Base-by-base conservation (phyloP, 345 rosid species). In the Eucalyptus regnans region DNA sequence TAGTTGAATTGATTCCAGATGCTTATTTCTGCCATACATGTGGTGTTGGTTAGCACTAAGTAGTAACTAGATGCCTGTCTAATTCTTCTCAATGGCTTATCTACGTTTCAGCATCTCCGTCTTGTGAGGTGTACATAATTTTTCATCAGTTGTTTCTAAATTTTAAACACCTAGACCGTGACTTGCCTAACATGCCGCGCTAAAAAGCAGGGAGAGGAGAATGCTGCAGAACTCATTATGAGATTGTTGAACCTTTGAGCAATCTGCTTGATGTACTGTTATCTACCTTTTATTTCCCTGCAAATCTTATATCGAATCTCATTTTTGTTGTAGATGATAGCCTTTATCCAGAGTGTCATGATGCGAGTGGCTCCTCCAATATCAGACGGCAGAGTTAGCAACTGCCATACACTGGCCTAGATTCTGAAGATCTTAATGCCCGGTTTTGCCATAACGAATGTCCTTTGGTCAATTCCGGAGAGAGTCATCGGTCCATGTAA, bases 291-390 rank as follows among this genome's bases (percentile, higher is more conserved):
- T 56, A 56, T 31, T 25, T 11, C 49, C 43, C 87, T 29, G 50
- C 29, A 80, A 41, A 46, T 22, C 89, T 88, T 71, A 88, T 86
- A 62, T 31, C 51, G 51, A 79, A 48, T 90, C 76, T 68, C 60
- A 64, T 29, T 62, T 84, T 6, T 56, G 81, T 37, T 89, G 91
- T 84, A 97, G 99, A 91, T 93, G 93, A 88, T 94, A 89, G 98
- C 97, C 49, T 96, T 97, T 87, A 83, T 93, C 80, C 98, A 96
- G 91, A 97, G 99, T 88, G 87, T 95, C 50, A 92, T 96, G 97
- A 97, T 96, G 88, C 93, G 95, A 92, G 90, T 90, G 79, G 90
- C 94, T 89, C 94, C 94, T 88, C 97, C 96, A 49, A 89, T 91
- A 87, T 87, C 96, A 83, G 90, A 87, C 29, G 89, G 86, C 43